phyloP scores from a whole-genome alignment of 1,284 basidiomycete species.

The Moniliella sp. region DNA sequence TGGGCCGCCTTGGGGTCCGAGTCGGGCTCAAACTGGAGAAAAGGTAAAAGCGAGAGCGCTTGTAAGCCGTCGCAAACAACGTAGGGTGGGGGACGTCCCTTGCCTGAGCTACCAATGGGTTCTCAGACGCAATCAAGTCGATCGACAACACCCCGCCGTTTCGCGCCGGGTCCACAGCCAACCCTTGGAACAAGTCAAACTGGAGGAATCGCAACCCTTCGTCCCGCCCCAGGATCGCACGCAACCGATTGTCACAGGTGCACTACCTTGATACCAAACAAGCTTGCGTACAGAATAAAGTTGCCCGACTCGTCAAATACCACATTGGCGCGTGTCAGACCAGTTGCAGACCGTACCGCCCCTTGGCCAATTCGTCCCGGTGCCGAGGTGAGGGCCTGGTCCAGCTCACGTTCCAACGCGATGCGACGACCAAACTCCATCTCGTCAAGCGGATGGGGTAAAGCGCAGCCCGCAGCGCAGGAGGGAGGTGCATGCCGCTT shows the following conservation, averaged over 20 bases:
- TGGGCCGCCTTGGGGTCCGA: constrained; percentile 39
- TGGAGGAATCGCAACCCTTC: constrained; percentile 79
- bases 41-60: constrained; percentile 82
- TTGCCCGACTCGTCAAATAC: constrained; percentile 92
- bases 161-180: constrained; percentile 65
- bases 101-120: constrained; percentile 54
- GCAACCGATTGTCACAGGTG: no score
- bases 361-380: constrained; percentile 37
- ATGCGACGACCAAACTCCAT: constrained; percentile 97
- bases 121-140: constrained; percentile 86
- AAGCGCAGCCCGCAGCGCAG: no score
- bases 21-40: no score
- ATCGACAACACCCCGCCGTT: no score
- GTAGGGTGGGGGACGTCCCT: constrained; percentile 59
- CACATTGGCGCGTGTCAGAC: constrained; percentile 38
- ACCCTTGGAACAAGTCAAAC: constrained; percentile 71
- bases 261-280: constrained; percentile 89
- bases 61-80: constrained; percentile 76
- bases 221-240: constrained; percentile 81
- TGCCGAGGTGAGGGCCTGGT: constrained; percentile 44
- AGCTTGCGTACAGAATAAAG: constrained; percentile 73
- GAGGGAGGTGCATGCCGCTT: no score
- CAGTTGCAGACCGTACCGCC: constrained; percentile 20
- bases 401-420: constrained; percentile 73
- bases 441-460: constrained; percentile 72